Percentiles rank a stretch among this genome's conserved stretches.
Conservation (phyloP, 306 rosid species). For the Potentilla sterilis region DNA sequence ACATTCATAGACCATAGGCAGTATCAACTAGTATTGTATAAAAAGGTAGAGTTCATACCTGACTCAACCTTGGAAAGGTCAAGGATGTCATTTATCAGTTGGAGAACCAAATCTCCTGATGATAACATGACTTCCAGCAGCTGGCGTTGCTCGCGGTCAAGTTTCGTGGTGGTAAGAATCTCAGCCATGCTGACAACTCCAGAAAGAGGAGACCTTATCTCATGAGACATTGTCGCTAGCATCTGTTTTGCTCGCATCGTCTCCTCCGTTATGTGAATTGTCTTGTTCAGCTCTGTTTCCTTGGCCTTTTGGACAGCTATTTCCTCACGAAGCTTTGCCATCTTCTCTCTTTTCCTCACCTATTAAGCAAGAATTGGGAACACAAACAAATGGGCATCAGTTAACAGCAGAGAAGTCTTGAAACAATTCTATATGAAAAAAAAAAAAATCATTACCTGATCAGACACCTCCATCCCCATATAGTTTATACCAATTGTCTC, state of each 20-base stretch:
- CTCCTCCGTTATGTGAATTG: conserved; percentile 97
- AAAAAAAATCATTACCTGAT: conserved; percentile 57
- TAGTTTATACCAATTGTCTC: conserved; percentile 88
- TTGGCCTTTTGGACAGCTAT: conserved; percentile 93
- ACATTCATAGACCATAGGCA: not conserved
- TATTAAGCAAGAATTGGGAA: conserved; percentile 25
- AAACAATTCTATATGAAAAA: not conserved
- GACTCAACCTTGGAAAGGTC: conserved; percentile 98
- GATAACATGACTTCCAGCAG: conserved; percentile 85
- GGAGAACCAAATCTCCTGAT: conserved; percentile 95
- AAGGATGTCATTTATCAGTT: conserved; percentile 90
- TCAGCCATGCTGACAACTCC: conserved; percentile 98
- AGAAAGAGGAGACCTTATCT: conserved; percentile 86
- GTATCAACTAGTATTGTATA: not conserved
- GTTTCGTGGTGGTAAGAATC: conserved; percentile 78
- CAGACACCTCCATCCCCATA: conserved; percentile 97
- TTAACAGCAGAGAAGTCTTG: conserved; percentile 17
- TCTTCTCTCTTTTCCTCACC: conserved; percentile 93
- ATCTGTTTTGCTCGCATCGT: conserved; percentile 97
- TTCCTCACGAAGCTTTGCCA: conserved; percentile 84
- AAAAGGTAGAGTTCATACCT: conserved; percentile 46
- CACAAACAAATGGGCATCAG: conserved; percentile 3
- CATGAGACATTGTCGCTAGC: conserved; percentile 98
- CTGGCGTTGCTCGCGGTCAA: conserved; percentile 72
- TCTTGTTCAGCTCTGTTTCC: conserved; percentile 88